Evolutionary conservation across 192 early-diverging fungal genomes (phyloP), one percentile per base, ranked within the genome.

Genomic region (Coemansia sp.): DNA sequence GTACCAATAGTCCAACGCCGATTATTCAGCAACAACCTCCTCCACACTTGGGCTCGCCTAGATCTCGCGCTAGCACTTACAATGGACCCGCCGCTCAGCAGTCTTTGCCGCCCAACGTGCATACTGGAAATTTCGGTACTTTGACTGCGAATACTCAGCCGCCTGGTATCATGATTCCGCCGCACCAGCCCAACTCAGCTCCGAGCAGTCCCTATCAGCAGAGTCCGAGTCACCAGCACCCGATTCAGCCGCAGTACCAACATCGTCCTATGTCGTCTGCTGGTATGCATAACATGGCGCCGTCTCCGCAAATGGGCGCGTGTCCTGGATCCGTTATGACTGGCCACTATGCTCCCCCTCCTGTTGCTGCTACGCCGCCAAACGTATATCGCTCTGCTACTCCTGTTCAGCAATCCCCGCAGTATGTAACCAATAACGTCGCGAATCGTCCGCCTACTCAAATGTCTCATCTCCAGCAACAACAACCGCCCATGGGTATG

Each of bases 121-220:
- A 73, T 32, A 75, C 73, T 4, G 78, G 78, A 4, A 68, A 75
- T 4, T 75, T 81, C 39, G 78, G 73, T 18, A 70, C 78, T n/a
- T 64, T 81, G 44, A 73, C 78, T 1, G 78, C 30, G 2, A 69
- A 61, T 29, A 30, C 78, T 2, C 78, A 80, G 52, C 68, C 71
- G 52, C 69, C 63, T 1, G 52, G 27, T 16, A 55, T 55, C 4
- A 53, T 65, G 40, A 43, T 66, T 3, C 61, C 52, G 35, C 67
- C 67, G 3, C 70, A 62, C 40, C 69, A 66, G 16, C 53, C 37
- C 11, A 55, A 30, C 3, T 55, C 52, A 7, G 52, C 52, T 6
- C 52, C 52, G 0, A 55, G 52, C 9, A 55, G 52, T 13, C 52
- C 29, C 0, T 55, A 55, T 12, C 49, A 50, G 49, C 49, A 50